These are phyloP conservation scores for Tripidium arundinaceum DNA, from an alignment of 202 grass and related monocot species.

Conservation along the genomic window DNA sequence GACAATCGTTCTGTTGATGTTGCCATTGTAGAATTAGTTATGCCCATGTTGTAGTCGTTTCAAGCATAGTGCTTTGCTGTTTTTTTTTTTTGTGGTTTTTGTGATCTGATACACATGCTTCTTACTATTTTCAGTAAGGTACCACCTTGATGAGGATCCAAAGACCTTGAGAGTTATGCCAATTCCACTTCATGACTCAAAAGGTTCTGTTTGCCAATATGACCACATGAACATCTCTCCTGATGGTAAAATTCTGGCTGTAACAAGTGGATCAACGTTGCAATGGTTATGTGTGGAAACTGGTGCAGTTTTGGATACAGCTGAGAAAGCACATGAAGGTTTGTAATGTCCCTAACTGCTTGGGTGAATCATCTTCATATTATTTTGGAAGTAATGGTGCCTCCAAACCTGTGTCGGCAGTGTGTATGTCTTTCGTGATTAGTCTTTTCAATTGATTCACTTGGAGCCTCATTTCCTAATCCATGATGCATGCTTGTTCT, in stretches of 20 bases:
- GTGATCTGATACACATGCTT: conserved; percentile 13
- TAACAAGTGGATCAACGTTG: conserved; percentile 64
- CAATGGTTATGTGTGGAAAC: conserved; percentile 87
- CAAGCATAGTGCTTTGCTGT: not conserved
- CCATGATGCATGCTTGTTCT: not conserved
- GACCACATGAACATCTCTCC: conserved; percentile 83
- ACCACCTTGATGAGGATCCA: conserved; percentile 95
- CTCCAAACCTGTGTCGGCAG: not conserved
- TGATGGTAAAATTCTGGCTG: conserved; percentile 71
- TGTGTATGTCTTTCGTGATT: not conserved
- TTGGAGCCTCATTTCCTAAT: not conserved
- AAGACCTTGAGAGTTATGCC: conserved; percentile 81
- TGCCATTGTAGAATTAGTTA: conserved; percentile 4
- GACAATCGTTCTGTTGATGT: not conserved
- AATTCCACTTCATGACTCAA: conserved; percentile 75
- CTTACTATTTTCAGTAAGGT: conserved; percentile 58
- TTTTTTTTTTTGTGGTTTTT: not conserved
- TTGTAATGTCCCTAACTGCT: conserved; percentile 24
- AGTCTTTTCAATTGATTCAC: conserved; percentile 2
- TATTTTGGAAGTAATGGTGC: not conserved
- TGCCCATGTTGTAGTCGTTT: not conserved
- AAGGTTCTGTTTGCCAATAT: conserved; percentile 66
- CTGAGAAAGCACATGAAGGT: conserved; percentile 93
- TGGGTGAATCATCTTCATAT: conserved; percentile 11
- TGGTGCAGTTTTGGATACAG: conserved; percentile 81